Evolutionary conservation across 139 green algal species (phyloP).

Genomic region (Micractinium sp.): DNA sequence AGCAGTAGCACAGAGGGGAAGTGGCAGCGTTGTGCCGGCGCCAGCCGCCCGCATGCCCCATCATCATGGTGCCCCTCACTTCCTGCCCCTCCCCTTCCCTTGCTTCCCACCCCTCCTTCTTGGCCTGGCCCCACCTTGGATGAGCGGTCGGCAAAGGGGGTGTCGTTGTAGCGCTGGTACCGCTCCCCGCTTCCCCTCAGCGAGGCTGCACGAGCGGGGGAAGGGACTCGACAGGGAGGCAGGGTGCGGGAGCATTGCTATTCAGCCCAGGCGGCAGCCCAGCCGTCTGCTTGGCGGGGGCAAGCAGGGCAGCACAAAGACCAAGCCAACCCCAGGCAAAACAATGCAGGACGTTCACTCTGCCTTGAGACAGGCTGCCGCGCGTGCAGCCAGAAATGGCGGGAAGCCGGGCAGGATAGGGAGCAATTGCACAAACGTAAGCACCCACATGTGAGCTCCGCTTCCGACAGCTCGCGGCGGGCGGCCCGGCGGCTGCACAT

Average conservation of each 20-base stretch:
- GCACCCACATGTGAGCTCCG: conserved; percentile 2
- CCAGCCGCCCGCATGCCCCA: neutral
- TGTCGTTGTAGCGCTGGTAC: conserved; percentile 14
- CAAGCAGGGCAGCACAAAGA: neutral
- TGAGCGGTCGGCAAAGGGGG: conserved; percentile 10
- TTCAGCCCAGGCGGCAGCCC: neutral
- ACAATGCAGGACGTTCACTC: too few species aligned
- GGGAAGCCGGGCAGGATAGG: neutral
- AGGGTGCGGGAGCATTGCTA: neutral
- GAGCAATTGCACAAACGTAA: neutral
- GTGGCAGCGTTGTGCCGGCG: too few species aligned
- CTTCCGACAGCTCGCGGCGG: neutral
- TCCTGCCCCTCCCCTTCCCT: neutral
- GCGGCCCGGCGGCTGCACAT: neutral
- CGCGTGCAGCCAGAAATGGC: neutral
- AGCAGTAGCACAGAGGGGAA: neutral
- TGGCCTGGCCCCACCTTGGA: neutral
- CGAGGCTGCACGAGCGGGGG: neutral
- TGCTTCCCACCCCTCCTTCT: neutral
- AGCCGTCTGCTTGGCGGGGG: neutral
- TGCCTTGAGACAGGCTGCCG: neutral
- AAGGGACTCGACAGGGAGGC: neutral
- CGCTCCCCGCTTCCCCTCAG: neutral
- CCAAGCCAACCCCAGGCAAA: too few species aligned
- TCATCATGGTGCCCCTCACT: neutral